These are phyloP conservation scores for Boletus speciosus DNA, from an alignment of 768 basidiomycete genomes.

Conservation along the genomic window DNA sequence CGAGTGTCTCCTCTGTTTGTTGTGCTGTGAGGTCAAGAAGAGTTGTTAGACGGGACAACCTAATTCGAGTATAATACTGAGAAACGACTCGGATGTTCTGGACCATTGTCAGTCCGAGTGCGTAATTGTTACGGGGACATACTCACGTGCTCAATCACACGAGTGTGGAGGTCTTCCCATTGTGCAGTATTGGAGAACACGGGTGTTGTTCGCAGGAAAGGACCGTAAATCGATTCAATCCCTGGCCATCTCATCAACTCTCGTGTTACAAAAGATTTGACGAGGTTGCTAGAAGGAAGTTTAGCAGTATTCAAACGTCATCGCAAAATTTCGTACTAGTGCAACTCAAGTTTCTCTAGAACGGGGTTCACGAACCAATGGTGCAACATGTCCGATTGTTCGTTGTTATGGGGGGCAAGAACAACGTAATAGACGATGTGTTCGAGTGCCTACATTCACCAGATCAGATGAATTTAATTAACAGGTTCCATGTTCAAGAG, in stretches of 20 bases:
- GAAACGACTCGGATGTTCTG: conserved; percentile 96
- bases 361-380: conserved; percentile 79
- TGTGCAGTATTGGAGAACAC: conserved; percentile 77
- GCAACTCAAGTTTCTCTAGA: conserved; percentile 74
- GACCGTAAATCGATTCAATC: conserved; percentile 84
- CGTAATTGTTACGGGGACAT: conserved; percentile 8
- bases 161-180: conserved; percentile 94
- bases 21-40: conserved; percentile 81
- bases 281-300: conserved; percentile 63
- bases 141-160: conserved; percentile 93
- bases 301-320: conserved; percentile 1
- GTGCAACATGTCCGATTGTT: conserved; percentile 96
- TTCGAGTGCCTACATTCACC: conserved; percentile 68
- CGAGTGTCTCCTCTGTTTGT: conserved; percentile 85
- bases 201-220: conserved; percentile 71
- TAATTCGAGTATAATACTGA: conserved; percentile 93
- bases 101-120: not conserved
- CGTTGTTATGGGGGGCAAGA: conserved; percentile 91
- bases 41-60: conserved; percentile 72
- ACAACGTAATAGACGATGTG: conserved; percentile 94
- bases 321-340: conserved; percentile 57
- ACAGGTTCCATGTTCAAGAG: not conserved
- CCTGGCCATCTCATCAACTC: conserved; percentile 98
- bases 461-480: conserved; percentile 1
- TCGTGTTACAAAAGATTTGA: conserved; percentile 89